phyloP scores from a whole-genome alignment of 257 asterid species.

The Gentiana macrophylla region DNA sequence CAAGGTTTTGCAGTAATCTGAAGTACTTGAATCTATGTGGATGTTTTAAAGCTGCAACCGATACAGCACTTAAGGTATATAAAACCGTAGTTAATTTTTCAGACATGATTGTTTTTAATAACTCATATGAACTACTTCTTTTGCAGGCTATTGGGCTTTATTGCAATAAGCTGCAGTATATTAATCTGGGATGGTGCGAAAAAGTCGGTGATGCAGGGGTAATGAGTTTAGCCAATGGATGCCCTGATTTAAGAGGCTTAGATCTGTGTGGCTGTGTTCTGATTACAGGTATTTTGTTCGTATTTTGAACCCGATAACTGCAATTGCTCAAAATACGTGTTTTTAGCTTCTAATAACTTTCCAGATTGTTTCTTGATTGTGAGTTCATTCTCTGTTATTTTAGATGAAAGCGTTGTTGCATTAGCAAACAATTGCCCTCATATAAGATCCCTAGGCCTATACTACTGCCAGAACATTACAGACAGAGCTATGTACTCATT shows the following conservation, averaged over 20 bases:
- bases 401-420: too few species aligned
- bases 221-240: conserved; percentile 88
- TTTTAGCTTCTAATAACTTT: too few species aligned
- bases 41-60: conserved; percentile 78
- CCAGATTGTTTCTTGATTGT: too few species aligned
- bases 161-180: conserved; percentile 65
- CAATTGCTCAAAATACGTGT: too few species aligned
- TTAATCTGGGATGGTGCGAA: conserved; percentile 96
- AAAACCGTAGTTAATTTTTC: not conserved
- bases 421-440: too few species aligned
- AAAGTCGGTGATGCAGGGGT: conserved; percentile 85
- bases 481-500: too few species aligned
- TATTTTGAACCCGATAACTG: too few species aligned
- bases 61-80: conserved; percentile 78
- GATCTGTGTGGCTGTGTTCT: conserved; percentile 93
- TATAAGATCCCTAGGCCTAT: too few species aligned
- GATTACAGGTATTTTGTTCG: conserved; percentile 52
- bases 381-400: too few species aligned
- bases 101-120: not conserved
- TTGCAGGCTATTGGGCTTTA: conserved; percentile 78
- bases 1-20: conserved; percentile 58
- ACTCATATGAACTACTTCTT: not conserved
- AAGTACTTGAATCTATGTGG: conserved; percentile 83
- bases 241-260: conserved; percentile 79
- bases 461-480: too few species aligned